These are phyloP conservation scores for Ascochyta pisi DNA, from an alignment of 2,329 filamentous ascomycete species.

Conservation along the genomic window DNA sequence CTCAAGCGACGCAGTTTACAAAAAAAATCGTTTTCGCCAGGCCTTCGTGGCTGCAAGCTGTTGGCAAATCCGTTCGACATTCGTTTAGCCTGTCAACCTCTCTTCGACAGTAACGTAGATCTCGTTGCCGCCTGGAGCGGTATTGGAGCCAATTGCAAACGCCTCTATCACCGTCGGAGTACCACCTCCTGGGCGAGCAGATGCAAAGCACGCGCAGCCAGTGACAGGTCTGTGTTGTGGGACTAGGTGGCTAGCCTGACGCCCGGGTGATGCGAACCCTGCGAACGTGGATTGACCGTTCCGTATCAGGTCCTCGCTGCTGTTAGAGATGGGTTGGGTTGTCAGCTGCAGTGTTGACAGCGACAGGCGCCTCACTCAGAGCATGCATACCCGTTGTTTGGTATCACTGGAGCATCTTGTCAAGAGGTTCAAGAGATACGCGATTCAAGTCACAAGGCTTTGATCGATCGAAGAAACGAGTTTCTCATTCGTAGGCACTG, in stretches of 20 bases:
- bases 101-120: not conserved
- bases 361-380: not conserved
- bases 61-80: not conserved
- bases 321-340: conserved; percentile 1
- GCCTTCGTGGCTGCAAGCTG: not conserved
- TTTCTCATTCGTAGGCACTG: too few species aligned
- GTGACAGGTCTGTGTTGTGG: not conserved
- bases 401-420: too few species aligned
- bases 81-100: not conserved
- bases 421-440: too few species aligned
- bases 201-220: not conserved
- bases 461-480: too few species aligned
- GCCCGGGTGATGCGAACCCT: not conserved
- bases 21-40: not conserved
- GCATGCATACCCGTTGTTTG: not conserved
- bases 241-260: conserved; percentile 1
- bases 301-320: conserved; percentile 2
- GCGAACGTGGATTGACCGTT: not conserved
- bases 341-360: not conserved
- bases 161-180: not conserved
- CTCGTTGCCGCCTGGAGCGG: not conserved
- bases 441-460: not conserved
- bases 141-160: not conserved
- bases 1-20: not conserved
- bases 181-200: conserved; percentile 13